Percentiles rank a stretch among this genome's conserved stretches.
These are phyloP conservation scores for Chlorella variabilis DNA, from an alignment of 163 green algal species.

Conservation along the genomic window DNA sequence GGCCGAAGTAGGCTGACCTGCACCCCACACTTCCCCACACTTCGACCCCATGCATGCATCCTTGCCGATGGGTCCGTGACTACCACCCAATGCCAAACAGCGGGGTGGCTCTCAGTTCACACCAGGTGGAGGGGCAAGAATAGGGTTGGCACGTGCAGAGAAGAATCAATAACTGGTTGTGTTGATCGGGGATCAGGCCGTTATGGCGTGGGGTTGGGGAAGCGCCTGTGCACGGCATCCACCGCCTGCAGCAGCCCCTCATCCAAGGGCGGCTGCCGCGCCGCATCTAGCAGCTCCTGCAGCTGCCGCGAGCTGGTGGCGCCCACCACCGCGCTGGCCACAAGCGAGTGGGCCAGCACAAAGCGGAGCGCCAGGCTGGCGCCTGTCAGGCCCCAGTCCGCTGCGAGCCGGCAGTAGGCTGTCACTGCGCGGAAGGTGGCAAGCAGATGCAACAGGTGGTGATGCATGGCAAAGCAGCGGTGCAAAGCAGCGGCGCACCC, in stretches of 20 bases:
- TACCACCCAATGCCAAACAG: no score
- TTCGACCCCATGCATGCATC: no score
- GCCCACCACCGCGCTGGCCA: constrained; percentile 71
- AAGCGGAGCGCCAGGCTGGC: constrained; percentile 80
- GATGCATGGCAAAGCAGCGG: not conserved
- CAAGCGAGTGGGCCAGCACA: constrained; percentile 70
- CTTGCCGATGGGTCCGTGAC: no score
- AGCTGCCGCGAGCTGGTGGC: constrained; percentile 75
- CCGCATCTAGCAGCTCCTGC: constrained; percentile 63
- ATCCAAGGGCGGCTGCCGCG: constrained; percentile 42
- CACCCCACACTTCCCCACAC: no score
- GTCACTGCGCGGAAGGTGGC: not conserved
- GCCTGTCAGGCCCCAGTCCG: constrained; percentile 56
- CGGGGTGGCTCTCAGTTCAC: no score
- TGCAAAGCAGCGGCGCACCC: no score
- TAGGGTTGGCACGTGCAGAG: no score
- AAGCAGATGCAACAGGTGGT: no score
- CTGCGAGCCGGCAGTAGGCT: constrained; percentile 41
- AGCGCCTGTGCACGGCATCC: constrained; percentile 70
- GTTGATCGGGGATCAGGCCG: no score
- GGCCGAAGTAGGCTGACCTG: no score
- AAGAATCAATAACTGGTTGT: no score
- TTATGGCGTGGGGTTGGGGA: constrained; percentile 74
- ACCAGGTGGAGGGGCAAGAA: no score
- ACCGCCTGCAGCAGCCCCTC: constrained; percentile 54